Base-by-base conservation (phyloP, 495 filamentous ascomycete genomes). In the Aspergillus avenaceus region DNA sequence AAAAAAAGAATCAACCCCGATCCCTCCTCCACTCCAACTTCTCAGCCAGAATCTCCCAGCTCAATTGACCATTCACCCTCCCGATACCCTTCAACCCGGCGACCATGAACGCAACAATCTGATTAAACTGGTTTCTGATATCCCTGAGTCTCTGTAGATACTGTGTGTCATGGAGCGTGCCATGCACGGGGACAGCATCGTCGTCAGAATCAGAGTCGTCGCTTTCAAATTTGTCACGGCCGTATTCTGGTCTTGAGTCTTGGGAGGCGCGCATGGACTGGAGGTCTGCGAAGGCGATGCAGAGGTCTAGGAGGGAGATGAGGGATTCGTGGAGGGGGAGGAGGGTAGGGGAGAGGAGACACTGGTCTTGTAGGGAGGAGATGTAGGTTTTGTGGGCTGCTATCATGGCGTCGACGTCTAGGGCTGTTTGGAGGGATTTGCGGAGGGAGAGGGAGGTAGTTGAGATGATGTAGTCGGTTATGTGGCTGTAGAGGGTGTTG, bases 391-490 rank as follows among this genome's bases (percentile, higher is more conserved):
- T 63, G 61, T 96, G 91, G 0, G 84, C 79, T 14, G 67, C 63
- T 13, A 90, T 79, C 87, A 97, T 95, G 5, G 77, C 78, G 58
- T 96, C 89, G 4, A 97, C 81, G 56, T 95, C 91, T 24, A 79
- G 75, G 0, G 90, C 80, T 19, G 65, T 68, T 14, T 62, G 59
- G 29, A 97, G 71, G 2, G 72, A 62, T 12, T 58, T 64, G 11
- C 67, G 65, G 62, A 97, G 71, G 12, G 69, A 63, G 16, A 62
- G 55, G 0, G 73, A 79, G 32, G 79, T 72, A 0, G 80, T 81
- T 4, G 72, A 77, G 5, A 96, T 71, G 4, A 92, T 87, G 12
- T 86, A 72, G 23, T 83, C 81, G 9, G 84, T 86, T 3, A 95
- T 64, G 59, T 97, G 91, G 25, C 82, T 78, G 54, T 87, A 81